Evolutionary conservation across 495 filamentous ascomycete genomes (phyloP).

Genomic region (Talaromyces thailandensis): DNA sequence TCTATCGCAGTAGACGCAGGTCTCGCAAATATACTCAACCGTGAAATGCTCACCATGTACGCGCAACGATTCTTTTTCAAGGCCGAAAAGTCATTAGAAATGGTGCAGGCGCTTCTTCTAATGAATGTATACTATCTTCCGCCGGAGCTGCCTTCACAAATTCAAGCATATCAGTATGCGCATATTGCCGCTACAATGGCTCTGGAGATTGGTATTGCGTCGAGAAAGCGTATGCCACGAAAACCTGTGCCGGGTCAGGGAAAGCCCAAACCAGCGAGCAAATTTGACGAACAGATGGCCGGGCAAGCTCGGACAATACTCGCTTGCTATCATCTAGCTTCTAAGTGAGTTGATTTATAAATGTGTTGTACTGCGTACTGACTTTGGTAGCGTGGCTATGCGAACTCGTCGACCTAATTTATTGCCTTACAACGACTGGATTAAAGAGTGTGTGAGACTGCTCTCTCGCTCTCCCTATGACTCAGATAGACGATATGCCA

Average conservation of each 20-base stretch:
- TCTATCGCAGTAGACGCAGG: slow-evolving; percentile 30
- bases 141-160: slow-evolving; percentile 32
- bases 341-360: slow-evolving; percentile 22
- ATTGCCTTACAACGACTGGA: slow-evolving; percentile 40
- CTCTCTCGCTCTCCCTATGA: slow-evolving; percentile 27
- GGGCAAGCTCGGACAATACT: slow-evolving; percentile 37
- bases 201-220: slow-evolving; percentile 41
- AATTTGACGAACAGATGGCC: slow-evolving; percentile 26
- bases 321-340: slow-evolving; percentile 37
- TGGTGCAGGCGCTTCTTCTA: slow-evolving; percentile 41
- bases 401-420: slow-evolving; percentile 41
- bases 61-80: slow-evolving; percentile 38
- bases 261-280: background rate
- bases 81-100: slow-evolving; percentile 43
- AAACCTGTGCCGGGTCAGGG: slow-evolving; percentile 12
- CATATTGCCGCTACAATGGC: slow-evolving; percentile 48
- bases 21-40: slow-evolving; percentile 35
- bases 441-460: slow-evolving; percentile 34
- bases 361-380: background rate
- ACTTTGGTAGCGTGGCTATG: slow-evolving; percentile 34
- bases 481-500: slow-evolving; percentile 31
- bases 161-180: slow-evolving; percentile 46
- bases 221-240: slow-evolving; percentile 18
- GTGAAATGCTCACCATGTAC: slow-evolving; percentile 37
- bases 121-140: slow-evolving; percentile 43